Percentiles rank a stretch among this genome's conserved stretches.
These are phyloP conservation scores for Penicillium sp. DNA, from an alignment of 2,329 filamentous ascomycete genomes.

Conservation along the genomic window DNA sequence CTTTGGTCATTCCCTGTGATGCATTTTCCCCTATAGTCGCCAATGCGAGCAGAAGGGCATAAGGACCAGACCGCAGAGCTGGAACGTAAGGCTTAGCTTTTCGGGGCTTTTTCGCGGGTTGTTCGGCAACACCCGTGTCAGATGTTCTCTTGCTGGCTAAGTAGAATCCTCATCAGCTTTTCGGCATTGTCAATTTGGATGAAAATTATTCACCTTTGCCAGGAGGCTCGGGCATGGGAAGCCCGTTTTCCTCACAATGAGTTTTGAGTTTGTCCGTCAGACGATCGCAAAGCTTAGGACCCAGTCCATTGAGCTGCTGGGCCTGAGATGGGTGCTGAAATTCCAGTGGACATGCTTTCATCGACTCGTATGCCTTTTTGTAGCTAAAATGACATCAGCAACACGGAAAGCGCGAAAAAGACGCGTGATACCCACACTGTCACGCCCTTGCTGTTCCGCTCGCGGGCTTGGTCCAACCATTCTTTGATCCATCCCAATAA, in stretches of 20 bases:
- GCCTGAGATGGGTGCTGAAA: conserved; percentile 74
- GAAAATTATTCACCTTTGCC: conserved; percentile 34
- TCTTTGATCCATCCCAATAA: conserved; percentile 74
- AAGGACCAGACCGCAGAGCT: conserved; percentile 69
- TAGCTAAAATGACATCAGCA: conserved; percentile 52
- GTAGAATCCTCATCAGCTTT: no score
- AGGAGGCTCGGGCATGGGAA: conserved; percentile 66
- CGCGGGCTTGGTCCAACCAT: conserved; percentile 69
- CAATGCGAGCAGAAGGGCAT: conserved; percentile 69
- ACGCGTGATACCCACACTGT: conserved; percentile 45
- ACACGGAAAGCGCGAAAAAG: background rate
- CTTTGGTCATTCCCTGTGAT: conserved; percentile 63
- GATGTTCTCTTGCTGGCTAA: conserved; percentile 32
- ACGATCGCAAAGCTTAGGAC: conserved; percentile 68
- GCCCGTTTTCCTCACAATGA: conserved; percentile 65
- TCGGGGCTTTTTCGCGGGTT: conserved; percentile 56
- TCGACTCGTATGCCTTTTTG: conserved; percentile 72
- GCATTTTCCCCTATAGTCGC: conserved; percentile 59
- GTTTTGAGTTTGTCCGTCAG: conserved; percentile 59
- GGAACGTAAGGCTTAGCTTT: conserved; percentile 70
- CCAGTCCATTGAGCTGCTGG: conserved; percentile 71
- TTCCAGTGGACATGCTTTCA: conserved; percentile 70
- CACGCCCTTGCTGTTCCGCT: conserved; percentile 69
- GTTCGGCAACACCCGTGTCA: conserved; percentile 31
- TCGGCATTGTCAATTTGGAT: background rate